Percentiles rank a stretch among this genome's conserved stretches.
Conservation (phyloP, 2,329 filamentous ascomycete genomes). For the Trichoderma hamatum region DNA sequence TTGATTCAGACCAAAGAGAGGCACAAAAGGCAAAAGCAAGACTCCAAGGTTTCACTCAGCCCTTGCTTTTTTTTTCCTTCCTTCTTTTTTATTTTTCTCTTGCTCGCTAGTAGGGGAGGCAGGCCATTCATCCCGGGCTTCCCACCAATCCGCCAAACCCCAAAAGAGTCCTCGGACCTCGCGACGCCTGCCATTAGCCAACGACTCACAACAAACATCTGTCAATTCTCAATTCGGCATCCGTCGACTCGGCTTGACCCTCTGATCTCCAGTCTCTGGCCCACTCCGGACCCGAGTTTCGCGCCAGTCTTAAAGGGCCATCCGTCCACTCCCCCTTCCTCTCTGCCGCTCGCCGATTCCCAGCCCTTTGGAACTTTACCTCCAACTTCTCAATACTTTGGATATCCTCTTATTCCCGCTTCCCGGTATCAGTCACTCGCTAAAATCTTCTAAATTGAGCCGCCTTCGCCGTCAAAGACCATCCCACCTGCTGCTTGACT, state of each 20-base stretch:
- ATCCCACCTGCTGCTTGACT: neutral
- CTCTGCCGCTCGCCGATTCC: neutral
- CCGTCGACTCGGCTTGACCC: constrained; percentile 5
- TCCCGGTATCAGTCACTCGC: neutral
- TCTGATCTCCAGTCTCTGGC: constrained; percentile 5
- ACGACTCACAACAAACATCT: constrained; percentile 17
- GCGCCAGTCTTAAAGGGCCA: constrained; percentile 21
- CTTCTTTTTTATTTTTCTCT: neutral
- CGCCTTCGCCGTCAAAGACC: neutral
- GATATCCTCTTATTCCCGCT: neutral
- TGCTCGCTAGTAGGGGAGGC: constrained; percentile 16
- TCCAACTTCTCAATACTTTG: neutral
- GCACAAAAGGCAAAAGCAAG: neutral
- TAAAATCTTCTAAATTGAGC: neutral
- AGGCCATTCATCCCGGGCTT: constrained; percentile 21
- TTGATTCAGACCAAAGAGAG: neutral
- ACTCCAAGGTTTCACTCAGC: neutral
- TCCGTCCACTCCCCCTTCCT: neutral
- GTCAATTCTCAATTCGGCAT: constrained; percentile 20
- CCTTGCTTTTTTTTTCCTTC: neutral
- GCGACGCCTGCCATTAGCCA: constrained; percentile 23
- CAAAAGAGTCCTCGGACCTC: constrained; percentile 23
- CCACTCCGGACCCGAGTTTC: constrained; percentile 18
- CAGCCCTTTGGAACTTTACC: neutral
- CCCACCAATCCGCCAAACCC: constrained; percentile 18